Evolutionary conservation across 495 filamentous ascomycete species (phyloP), one percentile per base, ranked within the genome.

Genomic region (Trichocladium uniseriatum): DNA sequence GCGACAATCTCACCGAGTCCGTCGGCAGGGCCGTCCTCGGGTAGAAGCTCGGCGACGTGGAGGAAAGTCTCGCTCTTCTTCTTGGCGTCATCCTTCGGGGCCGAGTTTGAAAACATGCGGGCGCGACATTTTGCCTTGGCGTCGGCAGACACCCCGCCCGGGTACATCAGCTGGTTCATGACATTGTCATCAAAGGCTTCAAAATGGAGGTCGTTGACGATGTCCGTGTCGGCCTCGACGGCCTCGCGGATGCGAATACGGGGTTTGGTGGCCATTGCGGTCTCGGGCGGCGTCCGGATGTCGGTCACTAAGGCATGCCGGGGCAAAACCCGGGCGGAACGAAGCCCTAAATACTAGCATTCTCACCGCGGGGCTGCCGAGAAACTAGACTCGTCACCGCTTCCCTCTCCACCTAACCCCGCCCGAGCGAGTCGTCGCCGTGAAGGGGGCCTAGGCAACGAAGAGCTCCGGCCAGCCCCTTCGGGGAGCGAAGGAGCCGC

Each of bases 101-200:
- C 27, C 0, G 41, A n/a, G 0, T 34, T 46, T 2, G 43, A 36
- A 16, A 59, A 49, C 3, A 60, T 6, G 10, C n/a, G 32, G 11
- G 45, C 19, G 7, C 38, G 57, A 9, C 55, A 52, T 42, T 51
- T 60, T 5, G 27, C 14, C 24, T 45, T 49, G 5, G 43, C 16
- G 4, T 51, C 45, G 2, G 42, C 54, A 0, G 59, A 39, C 5
- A 43, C 29, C 4, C 57, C 59, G 18, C 20, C 16, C 9, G 63
- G 63, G 37, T 54, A 48, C 46, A 66, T 52, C 4, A 66, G 51
- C 38, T 57, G 48, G 44, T 54, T 45, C 48, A 64, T 60, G 32
- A 58, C 18, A 28, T 52, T 48, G n/a, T 51, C 21, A 2, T 42
- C 55, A 27, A 66, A 66, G 0, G 56, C 61, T 3, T 19, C 45